Evolutionary conservation across 768 basidiomycete genomes (phyloP).

Genomic region (Amylocystis lapponica): DNA sequence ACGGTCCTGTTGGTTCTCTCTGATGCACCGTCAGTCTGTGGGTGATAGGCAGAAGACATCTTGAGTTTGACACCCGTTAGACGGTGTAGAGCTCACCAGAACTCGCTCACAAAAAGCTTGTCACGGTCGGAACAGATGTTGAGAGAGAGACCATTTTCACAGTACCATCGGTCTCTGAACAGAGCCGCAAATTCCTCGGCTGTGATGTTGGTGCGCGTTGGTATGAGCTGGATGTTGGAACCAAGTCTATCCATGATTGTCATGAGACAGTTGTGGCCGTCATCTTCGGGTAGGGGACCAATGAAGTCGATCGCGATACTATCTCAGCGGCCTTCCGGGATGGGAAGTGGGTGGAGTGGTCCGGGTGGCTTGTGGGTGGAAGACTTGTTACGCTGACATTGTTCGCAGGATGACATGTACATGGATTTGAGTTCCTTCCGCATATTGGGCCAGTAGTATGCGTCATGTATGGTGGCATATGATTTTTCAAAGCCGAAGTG

Average conservation of each 20-base stretch:
- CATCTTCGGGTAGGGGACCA: conserved; percentile 23
- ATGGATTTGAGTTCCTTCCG: conserved; percentile 19
- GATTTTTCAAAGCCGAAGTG: conserved; percentile 17
- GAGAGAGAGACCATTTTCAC: conserved; percentile 20
- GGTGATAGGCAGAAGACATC: conserved; percentile 31
- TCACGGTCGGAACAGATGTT: conserved; percentile 29
- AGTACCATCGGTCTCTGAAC: conserved; percentile 25
- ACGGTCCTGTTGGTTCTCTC: conserved; percentile 26
- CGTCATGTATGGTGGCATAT: conserved; percentile 7
- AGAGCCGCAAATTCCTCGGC: conserved; percentile 15
- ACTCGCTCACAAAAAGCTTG: conserved; percentile 25
- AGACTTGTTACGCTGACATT: conserved; percentile 31
- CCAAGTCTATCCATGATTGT: too few species aligned
- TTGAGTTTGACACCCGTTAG: conserved; percentile 24
- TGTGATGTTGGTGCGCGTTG: conserved; percentile 4
- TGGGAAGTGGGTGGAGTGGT: conserved; percentile 19
- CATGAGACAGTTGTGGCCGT: conserved; percentile 20
- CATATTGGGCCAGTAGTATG: conserved; percentile 27
- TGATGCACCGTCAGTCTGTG: conserved; percentile 30
- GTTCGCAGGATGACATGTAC: conserved; percentile 28
- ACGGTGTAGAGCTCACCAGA: conserved; percentile 26
- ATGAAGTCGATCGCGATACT: conserved; percentile 26
- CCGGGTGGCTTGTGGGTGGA: conserved; percentile 13
- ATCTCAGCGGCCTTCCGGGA: conserved; percentile 15
- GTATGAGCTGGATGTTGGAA: too few species aligned